Conservation (phyloP, 495 filamentous ascomycete genomes). For the Aspergillus incahuasiensis region DNA sequence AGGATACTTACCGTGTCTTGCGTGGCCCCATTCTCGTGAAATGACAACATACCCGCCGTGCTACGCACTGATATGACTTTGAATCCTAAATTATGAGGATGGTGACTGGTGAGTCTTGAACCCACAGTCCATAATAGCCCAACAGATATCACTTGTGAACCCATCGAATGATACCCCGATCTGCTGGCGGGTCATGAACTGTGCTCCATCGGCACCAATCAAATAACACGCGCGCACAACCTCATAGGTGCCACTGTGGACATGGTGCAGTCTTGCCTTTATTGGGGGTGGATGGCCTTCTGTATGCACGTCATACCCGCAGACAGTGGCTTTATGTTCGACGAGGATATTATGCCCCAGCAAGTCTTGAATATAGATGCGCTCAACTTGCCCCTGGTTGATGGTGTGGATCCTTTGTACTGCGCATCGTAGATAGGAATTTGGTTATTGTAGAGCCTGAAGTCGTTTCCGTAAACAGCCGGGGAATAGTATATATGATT, state of each 20-base stretch:
- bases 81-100: conserved; percentile 33
- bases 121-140: conserved; percentile 38
- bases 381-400: conserved; percentile 35
- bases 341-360: conserved; percentile 29
- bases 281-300: neutral
- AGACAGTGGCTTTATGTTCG: conserved; percentile 24
- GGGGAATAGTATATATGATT: conserved; percentile 33
- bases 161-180: conserved; percentile 35
- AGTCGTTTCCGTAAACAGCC: conserved; percentile 3
- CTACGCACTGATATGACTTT: conserved; percentile 23
- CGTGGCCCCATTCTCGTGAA: conserved; percentile 35
- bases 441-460: conserved; percentile 16
- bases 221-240: conserved; percentile 24
- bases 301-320: neutral
- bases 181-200: conserved; percentile 26
- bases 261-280: neutral
- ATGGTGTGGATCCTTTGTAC: conserved; percentile 34
- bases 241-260: neutral
- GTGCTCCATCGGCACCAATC: conserved; percentile 32
- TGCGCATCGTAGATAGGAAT: conserved; percentile 31
- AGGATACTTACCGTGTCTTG: conserved; percentile 13
- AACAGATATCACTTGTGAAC: conserved; percentile 35
- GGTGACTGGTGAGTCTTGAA: conserved; percentile 36
- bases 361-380: conserved; percentile 34
- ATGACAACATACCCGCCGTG: conserved; percentile 37